Conservation (phyloP, 2,329 filamentous ascomycete genomes). For the Ophiosphaerella narmari region DNA sequence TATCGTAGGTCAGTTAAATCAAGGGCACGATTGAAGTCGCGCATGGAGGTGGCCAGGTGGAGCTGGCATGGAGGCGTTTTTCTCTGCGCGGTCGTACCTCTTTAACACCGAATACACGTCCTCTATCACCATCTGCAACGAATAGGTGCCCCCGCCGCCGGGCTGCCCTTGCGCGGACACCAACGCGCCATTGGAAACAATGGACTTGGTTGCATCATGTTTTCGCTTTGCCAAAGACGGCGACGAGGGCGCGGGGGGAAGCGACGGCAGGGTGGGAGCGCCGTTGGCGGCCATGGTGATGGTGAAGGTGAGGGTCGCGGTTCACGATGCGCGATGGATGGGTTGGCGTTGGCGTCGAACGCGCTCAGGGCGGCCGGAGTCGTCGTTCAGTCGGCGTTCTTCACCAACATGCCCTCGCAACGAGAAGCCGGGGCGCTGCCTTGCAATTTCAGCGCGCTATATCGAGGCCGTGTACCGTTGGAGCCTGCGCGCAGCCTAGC, state of each 20-base stretch:
- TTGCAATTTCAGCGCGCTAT: conserved; percentile 1
- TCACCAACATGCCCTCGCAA: conserved; percentile 16
- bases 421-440: conserved; percentile 1
- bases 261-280: conserved; percentile 40
- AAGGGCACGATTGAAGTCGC: not conserved
- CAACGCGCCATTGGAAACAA: conserved; percentile 37
- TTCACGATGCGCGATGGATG: conserved; percentile 42
- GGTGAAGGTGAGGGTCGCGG: conserved; percentile 24
- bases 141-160: conserved; percentile 25
- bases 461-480: not conserved
- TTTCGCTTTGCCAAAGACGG: conserved; percentile 51
- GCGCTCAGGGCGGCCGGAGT: conserved; percentile 38
- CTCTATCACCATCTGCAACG: conserved; percentile 39
- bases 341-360: conserved; percentile 29
- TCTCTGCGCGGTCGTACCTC: conserved; percentile 33
- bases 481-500: conserved; percentile 17
- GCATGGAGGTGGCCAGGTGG: not conserved
- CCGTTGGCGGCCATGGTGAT: conserved; percentile 44
- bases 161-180: conserved; percentile 19
- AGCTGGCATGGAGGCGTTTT: not conserved
- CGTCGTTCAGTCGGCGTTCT: conserved; percentile 17
- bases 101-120: conserved; percentile 51
- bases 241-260: conserved; percentile 33
- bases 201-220: conserved; percentile 44
- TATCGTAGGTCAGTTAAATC: conserved; percentile 24